Conservation (phyloP, 768 basidiomycete genomes). For the Auriscalpium vulgare region DNA sequence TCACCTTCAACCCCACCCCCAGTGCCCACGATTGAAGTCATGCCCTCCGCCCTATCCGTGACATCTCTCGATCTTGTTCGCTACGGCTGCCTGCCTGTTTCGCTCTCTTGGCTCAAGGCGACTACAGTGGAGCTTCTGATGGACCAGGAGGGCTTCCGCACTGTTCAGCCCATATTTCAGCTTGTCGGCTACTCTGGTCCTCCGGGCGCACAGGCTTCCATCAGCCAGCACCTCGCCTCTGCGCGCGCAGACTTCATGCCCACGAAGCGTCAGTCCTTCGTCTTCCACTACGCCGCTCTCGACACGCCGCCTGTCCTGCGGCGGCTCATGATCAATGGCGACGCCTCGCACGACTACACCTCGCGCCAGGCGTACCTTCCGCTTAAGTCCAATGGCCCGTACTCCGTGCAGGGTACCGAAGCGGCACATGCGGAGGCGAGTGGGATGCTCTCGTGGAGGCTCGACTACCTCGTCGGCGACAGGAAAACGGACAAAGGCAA, state of each 20-base stretch:
- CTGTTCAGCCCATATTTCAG: constrained; percentile 49
- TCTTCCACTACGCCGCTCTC: constrained; percentile 66
- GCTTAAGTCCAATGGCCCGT: constrained; percentile 67
- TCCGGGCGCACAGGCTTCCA: constrained; percentile 8
- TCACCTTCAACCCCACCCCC: background rate
- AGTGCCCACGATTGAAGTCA: background rate
- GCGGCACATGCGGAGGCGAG: constrained; percentile 20
- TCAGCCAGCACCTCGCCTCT: constrained; percentile 27
- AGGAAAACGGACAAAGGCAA: constrained; percentile 40
- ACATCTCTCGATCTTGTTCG: background rate
- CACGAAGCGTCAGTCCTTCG: constrained; percentile 44
- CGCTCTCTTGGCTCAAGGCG: constrained; percentile 46
- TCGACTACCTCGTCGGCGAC: constrained; percentile 72
- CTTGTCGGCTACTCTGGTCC: constrained; percentile 42
- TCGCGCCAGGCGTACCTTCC: constrained; percentile 66
- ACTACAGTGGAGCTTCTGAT: constrained; percentile 57
- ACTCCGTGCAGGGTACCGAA: constrained; percentile 65
- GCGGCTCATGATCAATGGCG: constrained; percentile 56
- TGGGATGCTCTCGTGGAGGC: constrained; percentile 52
- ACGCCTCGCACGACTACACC: constrained; percentile 66
- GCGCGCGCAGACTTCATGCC: constrained; percentile 64
- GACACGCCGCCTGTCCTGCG: constrained; percentile 64
- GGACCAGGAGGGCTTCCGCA: constrained; percentile 80
- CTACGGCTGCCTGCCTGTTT: constrained; percentile 24
- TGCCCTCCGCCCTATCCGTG: background rate